Evolutionary conservation across 352 stramenopile genomes (phyloP), one percentile per base, ranked within the genome.

Genomic region (Pythium diclinum): DNA sequence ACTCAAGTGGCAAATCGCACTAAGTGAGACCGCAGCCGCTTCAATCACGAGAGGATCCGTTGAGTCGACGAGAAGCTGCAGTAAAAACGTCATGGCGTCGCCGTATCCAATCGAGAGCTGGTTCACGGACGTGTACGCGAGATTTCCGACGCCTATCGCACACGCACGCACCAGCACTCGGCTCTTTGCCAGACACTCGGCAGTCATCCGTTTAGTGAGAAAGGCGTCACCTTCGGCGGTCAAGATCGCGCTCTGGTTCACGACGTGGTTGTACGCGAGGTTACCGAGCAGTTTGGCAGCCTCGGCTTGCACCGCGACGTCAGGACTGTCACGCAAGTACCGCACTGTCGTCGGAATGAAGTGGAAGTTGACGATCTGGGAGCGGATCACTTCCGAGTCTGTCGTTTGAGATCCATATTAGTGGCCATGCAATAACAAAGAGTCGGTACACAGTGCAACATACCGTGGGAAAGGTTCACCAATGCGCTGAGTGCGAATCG

Each of bases 81-180:
- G 60, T 19, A 90, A 64, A 8, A 76, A 69, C 0, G 81, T 89
- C 51, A 79, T 81, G 6, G 78, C 77, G 25, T 87, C 85, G 36
- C 80, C 78, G 61, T 92, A 92, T 11, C 81, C 84, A 42, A 92
- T 89, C 0, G 84, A 76, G 13, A 92, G 78, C 55, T 92, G 84
- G 44, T 85, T 91, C 44, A 90, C 81, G 0, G 77, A 82, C 7
- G 81, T 87, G 46, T 83, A 78, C 6, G 80, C 84, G 8, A 92
- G 64, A 49, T 92, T 92, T 2, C 74, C 77, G 14, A 92, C 58
- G 5, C 72, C 84, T 9, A 88, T 67, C 16, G 81, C 81, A 54
- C 78, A 76, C 16, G 78, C 79, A 42, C 76, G 75, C 17, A 77
- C 71, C 9, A 91, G 69, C 2, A 65, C 57, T 1, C 69, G 61